These are phyloP conservation scores for Phytophthora brassicae DNA, from an alignment of 352 stramenopile genomes.

Conservation along the genomic window DNA sequence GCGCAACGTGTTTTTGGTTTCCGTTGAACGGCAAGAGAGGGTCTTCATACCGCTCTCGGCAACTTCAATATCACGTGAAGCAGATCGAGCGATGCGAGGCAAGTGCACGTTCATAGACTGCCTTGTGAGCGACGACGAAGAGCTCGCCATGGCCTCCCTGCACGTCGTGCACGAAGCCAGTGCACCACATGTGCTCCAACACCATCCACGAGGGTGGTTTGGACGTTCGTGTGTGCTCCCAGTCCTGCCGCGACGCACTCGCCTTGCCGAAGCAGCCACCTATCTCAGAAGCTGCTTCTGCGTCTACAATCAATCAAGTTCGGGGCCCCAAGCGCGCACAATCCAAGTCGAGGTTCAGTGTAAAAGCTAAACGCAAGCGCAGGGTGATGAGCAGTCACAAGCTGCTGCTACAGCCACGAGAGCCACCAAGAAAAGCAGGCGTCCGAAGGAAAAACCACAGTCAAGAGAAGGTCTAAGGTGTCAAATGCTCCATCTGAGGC, in stretches of 20 bases:
- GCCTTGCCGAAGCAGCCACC: neutral
- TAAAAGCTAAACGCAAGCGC: neutral
- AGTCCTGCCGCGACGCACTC: neutral
- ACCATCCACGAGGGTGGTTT: conserved; percentile 4
- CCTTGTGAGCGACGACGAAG: neutral
- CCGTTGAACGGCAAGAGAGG: neutral
- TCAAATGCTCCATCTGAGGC: neutral
- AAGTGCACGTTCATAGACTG: neutral
- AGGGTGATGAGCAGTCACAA: neutral
- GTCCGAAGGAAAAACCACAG: too few relatives aligned
- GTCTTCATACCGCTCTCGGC: neutral
- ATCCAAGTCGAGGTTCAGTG: too few relatives aligned
- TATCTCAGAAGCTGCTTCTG: neutral
- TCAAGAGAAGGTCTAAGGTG: too few relatives aligned
- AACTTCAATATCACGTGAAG: neutral
- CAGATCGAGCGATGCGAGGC: neutral
- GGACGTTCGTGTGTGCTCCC: neutral
- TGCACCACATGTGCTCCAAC: conserved; percentile 10
- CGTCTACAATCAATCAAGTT: neutral
- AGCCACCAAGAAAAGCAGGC: too few relatives aligned
- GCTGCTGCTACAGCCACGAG: too few relatives aligned
- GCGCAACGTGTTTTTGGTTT: neutral
- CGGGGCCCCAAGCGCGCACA: neutral
- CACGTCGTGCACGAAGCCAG: neutral
- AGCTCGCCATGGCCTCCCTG: neutral